Evolutionary conservation across 768 basidiomycete genomes (phyloP).

Genomic region (Antrodiella citrinella): DNA sequence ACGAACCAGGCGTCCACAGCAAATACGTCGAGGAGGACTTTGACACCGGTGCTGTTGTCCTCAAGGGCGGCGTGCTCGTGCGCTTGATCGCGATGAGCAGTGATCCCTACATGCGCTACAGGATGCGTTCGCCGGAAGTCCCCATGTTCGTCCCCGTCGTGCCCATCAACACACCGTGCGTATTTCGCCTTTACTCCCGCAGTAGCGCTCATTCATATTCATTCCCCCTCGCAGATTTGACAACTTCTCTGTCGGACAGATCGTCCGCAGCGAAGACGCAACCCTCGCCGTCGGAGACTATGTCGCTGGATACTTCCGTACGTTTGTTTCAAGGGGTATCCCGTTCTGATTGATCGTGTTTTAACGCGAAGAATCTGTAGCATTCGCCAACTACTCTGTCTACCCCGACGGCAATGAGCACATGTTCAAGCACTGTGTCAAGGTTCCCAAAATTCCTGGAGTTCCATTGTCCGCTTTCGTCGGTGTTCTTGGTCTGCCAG

Average conservation of each 20-base stretch:
- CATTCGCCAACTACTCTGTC: constrained; percentile 34
- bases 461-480: not conserved
- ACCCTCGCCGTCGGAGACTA: constrained; percentile 18
- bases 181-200: constrained; percentile 8
- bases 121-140: constrained; percentile 9
- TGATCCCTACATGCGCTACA: constrained; percentile 14
- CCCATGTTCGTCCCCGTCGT: constrained; percentile 16
- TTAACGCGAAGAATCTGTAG: constrained; percentile 15
- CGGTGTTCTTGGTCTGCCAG: not conserved
- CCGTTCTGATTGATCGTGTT: constrained; percentile 26
- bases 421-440: not conserved
- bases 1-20: not conserved
- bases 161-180: constrained; percentile 22
- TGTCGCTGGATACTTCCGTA: constrained; percentile 17
- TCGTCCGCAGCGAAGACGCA: constrained; percentile 18
- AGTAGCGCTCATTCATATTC: constrained; percentile 23
- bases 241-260: constrained; percentile 19
- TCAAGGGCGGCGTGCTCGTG: constrained; percentile 22
- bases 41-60: constrained; percentile 18
- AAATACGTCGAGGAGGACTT: constrained; percentile 4
- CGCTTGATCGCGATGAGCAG: constrained; percentile 16
- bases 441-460: not conserved
- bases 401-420: constrained; percentile 11
- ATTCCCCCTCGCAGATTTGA: constrained; percentile 12
- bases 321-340: constrained; percentile 30